Evolutionary conservation across 176 grass and related monocot genomes (phyloP), one percentile per base, ranked within the genome.

Genomic region (Ensete glaucum): DNA sequence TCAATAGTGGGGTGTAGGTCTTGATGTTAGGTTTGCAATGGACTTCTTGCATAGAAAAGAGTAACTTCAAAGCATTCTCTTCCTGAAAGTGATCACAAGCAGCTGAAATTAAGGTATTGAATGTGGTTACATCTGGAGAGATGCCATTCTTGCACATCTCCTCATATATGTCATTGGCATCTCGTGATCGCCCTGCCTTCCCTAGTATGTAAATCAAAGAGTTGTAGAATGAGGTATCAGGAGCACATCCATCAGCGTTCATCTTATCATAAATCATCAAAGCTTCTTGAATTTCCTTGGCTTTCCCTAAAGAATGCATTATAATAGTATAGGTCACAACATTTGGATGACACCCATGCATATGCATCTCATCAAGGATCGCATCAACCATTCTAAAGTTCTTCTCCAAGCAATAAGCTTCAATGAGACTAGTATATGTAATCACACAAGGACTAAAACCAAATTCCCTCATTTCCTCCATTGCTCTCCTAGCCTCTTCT

Each of bases 61-160:
- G 75, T 55, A 89, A 22, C 77, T 87, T 86, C 67, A 96, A 62
- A 9, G 86, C 92, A 63, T 89, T 86, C 75, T 84, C 85, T 14
- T 81, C 78, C 82, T 85, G 76, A 72, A 75, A 85, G 24, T 91
- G 80, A 69, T 87, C 73, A 87, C 86, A 91, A 4, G 80, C 72
- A 82, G 89, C 73, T 81, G 88, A 96, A 85, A 96, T 96, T 71
- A 91, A 77, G 53, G 88, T 96, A 79, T 91, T 89, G 71, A 85
- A 96, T 75, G 92, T 96, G 49, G 64, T 83, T 23, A 63, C 66
- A 59, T 89, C 84, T 13, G 86, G 86, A 22, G 74, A 54, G 20
- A 91, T 81, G 64, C 85, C 79, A 43, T 68, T 81, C 60, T 56
- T 64, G 26, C 17, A 64, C 92, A 96, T 96, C 59, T 89, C 86